Base-by-base conservation (phyloP, 176 grass and related monocot genomes). In the Paspalum vaginatum region DNA sequence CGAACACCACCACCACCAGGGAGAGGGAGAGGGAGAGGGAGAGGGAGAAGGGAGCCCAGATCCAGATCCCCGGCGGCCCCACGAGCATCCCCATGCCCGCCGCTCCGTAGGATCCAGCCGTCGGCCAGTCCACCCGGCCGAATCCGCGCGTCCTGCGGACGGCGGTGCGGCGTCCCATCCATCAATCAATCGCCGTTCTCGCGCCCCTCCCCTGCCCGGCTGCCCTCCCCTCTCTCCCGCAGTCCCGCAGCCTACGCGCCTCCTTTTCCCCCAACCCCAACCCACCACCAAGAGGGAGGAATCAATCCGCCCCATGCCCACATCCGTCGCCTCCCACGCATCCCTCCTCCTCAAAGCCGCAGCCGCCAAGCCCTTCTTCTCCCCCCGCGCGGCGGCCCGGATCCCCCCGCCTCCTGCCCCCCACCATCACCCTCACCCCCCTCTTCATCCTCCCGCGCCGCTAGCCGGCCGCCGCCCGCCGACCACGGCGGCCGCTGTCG, bases 241-340 rank as follows among this genome's bases (percentile, higher is more conserved):
- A 25, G 53, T 25, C 49, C 8, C 43, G 41, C 71, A 70, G 12
- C 40, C 40, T 18, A 1, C 27, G 14, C 46, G 2, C 38, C 78
- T 40, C 43, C 53, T 46, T 45, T 53, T 18, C 75, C 27, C 59
- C 9, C 48, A 21, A 13, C 11, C 10, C n/a, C 51, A 11, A 27
- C 44, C 55, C 65, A 49, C 73, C 51, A 57, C 22, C 71, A 61
- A 15, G 21, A 45, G 16, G 75, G 82, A 40, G 77, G 47, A 79
- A 66, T 60, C 77, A 67, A 90, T 74, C 68, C 62, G 44, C 77
- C 72, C 85, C 91, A 89, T 91, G 85, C 79, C 77, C 77, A 70
- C 71, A 56, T 75, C 65, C 84, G 65, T 82, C 85, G 77, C 76
- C 89, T 74, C 65, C 86, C 69, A 84, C 76, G 72, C 78, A 65